Evolutionary conservation across 1,284 basidiomycete genomes (phyloP), one percentile per base, ranked within the genome.

Genomic region (Ceratobasidium sp.): DNA sequence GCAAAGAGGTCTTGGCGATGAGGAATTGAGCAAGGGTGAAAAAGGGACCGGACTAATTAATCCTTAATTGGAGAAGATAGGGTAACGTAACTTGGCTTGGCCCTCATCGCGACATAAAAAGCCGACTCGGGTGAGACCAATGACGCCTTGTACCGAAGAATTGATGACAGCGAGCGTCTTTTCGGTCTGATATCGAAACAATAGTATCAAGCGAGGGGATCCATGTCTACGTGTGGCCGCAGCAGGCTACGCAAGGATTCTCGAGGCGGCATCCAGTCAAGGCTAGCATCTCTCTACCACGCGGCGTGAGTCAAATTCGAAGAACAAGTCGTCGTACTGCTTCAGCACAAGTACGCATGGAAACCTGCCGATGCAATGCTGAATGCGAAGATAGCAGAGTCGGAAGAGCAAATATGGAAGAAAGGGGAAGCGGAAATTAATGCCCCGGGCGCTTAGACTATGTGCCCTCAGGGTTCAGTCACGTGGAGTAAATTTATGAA

Each of bases 401-500:
- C 17, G 48, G 6, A 51, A n/a, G 3, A 51, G 48, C 48, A 14
- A 62, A 24, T 31, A 19, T 19, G 57, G n/a, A 59, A n/a, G 9
- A 41, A 19, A 41, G 31, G 57, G 24, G 24, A 59, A 56, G 53
- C 19, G 15, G 22, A 51, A 24, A 17, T 17, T 17, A 17, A 17
- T 17, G 22, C 7, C 15, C 48, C 48, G 45, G 19, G 48, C 22
- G 17, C 48, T 51, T 51, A 19, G 19, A 51, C 19, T 17, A n/a
- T 6, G 15, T 51, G 48, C 5, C 48, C 6, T n/a, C 6, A 19
- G 22, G 48, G 48, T 51, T 5, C 17, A n/a, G 48, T 45, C 66
- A 72, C 56, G 56, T 72, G 67, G 19, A 29, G 9, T 17, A 50
- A 72, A 59, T 72, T 60, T 72, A 24, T 22, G 19, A 6, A 44